Base-by-base conservation (phyloP, 2,329 filamentous ascomycete genomes). In the Coleophoma cylindrospora region DNA sequence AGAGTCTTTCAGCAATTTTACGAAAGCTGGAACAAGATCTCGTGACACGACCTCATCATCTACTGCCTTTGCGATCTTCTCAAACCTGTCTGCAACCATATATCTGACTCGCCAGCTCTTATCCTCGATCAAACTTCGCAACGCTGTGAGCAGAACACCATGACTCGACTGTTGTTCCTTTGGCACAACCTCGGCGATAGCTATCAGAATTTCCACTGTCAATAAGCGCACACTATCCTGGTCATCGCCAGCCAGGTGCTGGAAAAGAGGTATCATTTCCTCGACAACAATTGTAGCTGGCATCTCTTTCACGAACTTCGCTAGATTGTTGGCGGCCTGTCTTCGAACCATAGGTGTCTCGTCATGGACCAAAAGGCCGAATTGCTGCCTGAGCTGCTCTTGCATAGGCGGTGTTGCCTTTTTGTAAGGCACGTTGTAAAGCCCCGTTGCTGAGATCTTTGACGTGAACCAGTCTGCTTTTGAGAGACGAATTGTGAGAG, bases 381-480 rank as follows among this genome's bases (percentile, higher is more conserved):
- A 99, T 65, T 96, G 90, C 70, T 92, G 86, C 65, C 94, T 83
- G 52, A 99, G 84, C 62, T 86, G 86, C 73, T 96, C 90, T 74
- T 99, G 94, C 59, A 91, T 83, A n/a, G 84, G 79, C 47, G 86
- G 80, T 49, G 90, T 87, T 53, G 94, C 90, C 76, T 95, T 95
- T 64, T 85, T 87, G 77, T 99, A 99, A 57, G 94, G 92, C 45
- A 85, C 83, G 68, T 89, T 94, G 76, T 92, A 99, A 56, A 99
- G 86, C 56, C 94, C 94, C 58, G 92, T 96, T 55, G 92, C 94
- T 33, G 94, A 99, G 58, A 99, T 94, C 75, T 97, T 99, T 58
- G 94, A 97, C 51, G 94, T 99, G 72, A 99, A 99, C 94, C 94
- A 99, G 74, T 99, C 94, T 72, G 94, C 94, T 80, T 97, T 99